Evolutionary conservation across 2,329 filamentous ascomycete species (phyloP), one percentile per base, ranked within the genome.

Genomic region (Thelonectria olida): DNA sequence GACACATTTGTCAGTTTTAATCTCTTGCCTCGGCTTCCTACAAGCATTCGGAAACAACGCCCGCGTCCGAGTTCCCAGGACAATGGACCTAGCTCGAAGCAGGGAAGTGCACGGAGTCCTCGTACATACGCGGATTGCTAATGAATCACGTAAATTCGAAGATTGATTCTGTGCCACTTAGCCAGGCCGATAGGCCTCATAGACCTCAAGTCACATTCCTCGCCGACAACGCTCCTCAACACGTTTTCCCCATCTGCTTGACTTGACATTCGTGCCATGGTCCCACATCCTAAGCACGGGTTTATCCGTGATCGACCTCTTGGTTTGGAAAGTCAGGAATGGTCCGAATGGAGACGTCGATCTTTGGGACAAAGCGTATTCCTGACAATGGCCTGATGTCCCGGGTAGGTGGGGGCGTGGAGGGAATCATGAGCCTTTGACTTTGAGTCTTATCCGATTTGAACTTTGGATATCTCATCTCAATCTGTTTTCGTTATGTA

Each of bases 271-370:
- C 50, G 8, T 31, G 36, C 25, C 5, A 28, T 28, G 45, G 56
- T 60, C 52, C 56, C 60, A 57, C 61, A 42, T 41, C 45, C 50
- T 58, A 51, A 60, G 38, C 17, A 48, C 59, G 59, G 64, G 53
- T 60, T 39, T 59, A 63, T 51, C 64, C 62, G 64, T 60, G 66
- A 69, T 68, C 66, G 64, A 57, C 63, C 51, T 41, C 42, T 47
- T 52, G 47, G 19, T 58, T 41, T 36, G 27, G n/a, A 45, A 13
- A 25, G 38, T 34, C 9, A 41, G 47, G 51, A 61, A 61, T 61
- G 44, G 15, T 34, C 31, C 10, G 31, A 15, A 34, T 34, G 45
- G 27, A 59, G 45, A 54, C 25, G 62, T 57, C 47, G 56, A 62
- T 62, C 58, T n/a, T 2, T 27, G 13, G 27, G 39, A 34, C 19